Conservation (phyloP, 2,329 filamentous ascomycete genomes). For the Penicillium occitanis region DNA sequence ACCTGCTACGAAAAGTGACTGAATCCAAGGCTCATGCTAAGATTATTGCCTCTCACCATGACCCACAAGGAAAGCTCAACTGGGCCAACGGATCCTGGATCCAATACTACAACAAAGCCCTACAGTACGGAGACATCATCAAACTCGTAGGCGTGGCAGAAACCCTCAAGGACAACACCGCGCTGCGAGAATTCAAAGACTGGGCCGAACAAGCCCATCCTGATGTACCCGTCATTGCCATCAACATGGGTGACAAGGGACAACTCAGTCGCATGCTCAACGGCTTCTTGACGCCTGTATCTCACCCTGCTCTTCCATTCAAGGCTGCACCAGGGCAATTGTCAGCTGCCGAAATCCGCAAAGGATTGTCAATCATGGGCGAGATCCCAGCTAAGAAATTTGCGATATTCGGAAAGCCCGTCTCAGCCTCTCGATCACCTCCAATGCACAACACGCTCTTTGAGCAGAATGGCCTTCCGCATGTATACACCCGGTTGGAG, state of each 20-base stretch:
- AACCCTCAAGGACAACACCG: constrained; percentile 79
- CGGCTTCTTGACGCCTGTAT: constrained; percentile 89
- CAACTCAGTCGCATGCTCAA: constrained; percentile 91
- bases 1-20: constrained; percentile 68
- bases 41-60: constrained; percentile 95
- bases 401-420: constrained; percentile 83
- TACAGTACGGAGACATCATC: constrained; percentile 88
- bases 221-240: constrained; percentile 80
- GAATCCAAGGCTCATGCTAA: constrained; percentile 70
- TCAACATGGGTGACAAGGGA: constrained; percentile 89
- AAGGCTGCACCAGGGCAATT: constrained; percentile 93
- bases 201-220: constrained; percentile 68
- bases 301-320: constrained; percentile 83
- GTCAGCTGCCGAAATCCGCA: constrained; percentile 83
- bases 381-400: constrained; percentile 74
- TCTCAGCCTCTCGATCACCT: constrained; percentile 79
- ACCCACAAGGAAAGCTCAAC: constrained; percentile 72
- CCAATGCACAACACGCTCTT: constrained; percentile 89
- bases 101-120: constrained; percentile 80
- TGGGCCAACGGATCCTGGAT: constrained; percentile 96
- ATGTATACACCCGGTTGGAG: constrained; percentile 75
- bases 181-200: constrained; percentile 75
- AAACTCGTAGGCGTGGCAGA: constrained; percentile 86
- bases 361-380: constrained; percentile 73
- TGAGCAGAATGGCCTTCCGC: constrained; percentile 71